Percentiles rank a stretch among this genome's conserved stretches.
phyloP scores from a whole-genome alignment of 2,329 filamentous ascomycete genomes.

The Talaromyces sp. region DNA sequence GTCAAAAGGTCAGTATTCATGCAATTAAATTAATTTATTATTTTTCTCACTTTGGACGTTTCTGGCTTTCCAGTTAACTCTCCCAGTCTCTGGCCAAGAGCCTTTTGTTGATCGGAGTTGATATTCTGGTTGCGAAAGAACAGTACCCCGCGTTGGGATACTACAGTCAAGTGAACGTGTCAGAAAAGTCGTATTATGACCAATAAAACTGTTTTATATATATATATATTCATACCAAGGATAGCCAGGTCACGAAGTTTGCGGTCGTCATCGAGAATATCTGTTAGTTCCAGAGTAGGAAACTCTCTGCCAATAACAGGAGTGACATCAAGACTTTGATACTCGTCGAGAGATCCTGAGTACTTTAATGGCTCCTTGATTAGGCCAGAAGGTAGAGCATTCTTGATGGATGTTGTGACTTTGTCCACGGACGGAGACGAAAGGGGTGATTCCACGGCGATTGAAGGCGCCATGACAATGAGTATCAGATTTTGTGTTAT shows the following conservation, averaged over 20 bases:
- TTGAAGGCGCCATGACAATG: neutral
- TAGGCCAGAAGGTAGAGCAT: neutral
- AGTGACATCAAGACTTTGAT: slow-evolving; percentile 46
- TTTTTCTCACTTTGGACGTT: slow-evolving; percentile 39
- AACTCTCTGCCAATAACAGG: slow-evolving; percentile 50
- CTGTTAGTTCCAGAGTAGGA: slow-evolving; percentile 27
- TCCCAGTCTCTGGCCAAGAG: slow-evolving; percentile 39
- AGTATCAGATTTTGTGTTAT: neutral
- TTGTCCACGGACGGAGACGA: neutral
- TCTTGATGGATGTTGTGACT: neutral
- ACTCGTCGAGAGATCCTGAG: slow-evolving; percentile 40
- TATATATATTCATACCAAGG: neutral
- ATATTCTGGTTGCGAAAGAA: slow-evolving; percentile 10
- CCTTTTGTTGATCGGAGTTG: slow-evolving; percentile 29
- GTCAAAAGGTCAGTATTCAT: slow-evolving; percentile 32
- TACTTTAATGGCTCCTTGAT: slow-evolving; percentile 29
- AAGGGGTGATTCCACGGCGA: neutral
- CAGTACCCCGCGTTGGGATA: slow-evolving; percentile 40
- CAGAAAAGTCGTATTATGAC: too few relatives aligned
- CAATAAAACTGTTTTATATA: too few relatives aligned
- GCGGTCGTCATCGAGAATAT: slow-evolving; percentile 34
- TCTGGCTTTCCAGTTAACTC: slow-evolving; percentile 45
- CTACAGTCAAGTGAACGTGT: neutral
- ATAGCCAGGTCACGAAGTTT: slow-evolving; percentile 23
- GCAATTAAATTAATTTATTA: neutral